Evolutionary conservation across 2,329 filamentous ascomycete genomes (phyloP), one percentile per base, ranked within the genome.

Genomic region (Grosmannia penicillata): DNA sequence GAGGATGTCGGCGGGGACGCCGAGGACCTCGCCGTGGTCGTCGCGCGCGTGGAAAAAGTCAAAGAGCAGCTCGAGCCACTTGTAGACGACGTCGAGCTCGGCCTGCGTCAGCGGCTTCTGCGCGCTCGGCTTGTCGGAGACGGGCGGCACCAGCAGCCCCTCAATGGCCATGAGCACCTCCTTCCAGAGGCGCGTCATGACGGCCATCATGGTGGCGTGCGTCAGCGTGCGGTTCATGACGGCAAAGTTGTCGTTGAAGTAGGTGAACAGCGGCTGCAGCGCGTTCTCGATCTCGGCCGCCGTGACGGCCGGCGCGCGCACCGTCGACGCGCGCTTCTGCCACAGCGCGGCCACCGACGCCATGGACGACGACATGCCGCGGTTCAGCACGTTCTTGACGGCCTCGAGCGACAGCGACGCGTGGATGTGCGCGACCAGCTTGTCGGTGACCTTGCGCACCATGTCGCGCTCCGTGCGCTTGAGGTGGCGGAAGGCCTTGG

Each of bases 201-300:
- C 91, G 55, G 91, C 87, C 49, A 87, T 77, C 89, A 98, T 95
- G n/a, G 91, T 93, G 41, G 85, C 79, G 41, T 86, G 81, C 1
- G 91, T 96, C 40, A 98, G 66, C 1, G 89, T 95, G 57, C 91
- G 78, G 61, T 96, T 95, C 87, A 98, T 94, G 49, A 96, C 94
- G 42, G 86, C 85, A 58, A 98, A 98, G 53, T 98, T 98, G 55
- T 95, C 89, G 55, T 98, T 84, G 54, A 98, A 98, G 57, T 98
- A 98, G 38, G 77, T 73, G 54, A 95, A 91, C 1, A 98, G 69
- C 5, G 86, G 82, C 48, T 82, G 78, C 11, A 98, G 64, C 1
- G 85, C 85, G 48, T 79, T 79, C 47, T 84, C 80, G 17, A 94
- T 70, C 43, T 95, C 85, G 7, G 68, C 69, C 24, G 74, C 72